A percentile compares a stretch with the other conserved stretches of the same genome.
These are phyloP conservation scores for Xylaria palmicola DNA, from an alignment of 495 filamentous ascomycete species.

Conservation along the genomic window DNA sequence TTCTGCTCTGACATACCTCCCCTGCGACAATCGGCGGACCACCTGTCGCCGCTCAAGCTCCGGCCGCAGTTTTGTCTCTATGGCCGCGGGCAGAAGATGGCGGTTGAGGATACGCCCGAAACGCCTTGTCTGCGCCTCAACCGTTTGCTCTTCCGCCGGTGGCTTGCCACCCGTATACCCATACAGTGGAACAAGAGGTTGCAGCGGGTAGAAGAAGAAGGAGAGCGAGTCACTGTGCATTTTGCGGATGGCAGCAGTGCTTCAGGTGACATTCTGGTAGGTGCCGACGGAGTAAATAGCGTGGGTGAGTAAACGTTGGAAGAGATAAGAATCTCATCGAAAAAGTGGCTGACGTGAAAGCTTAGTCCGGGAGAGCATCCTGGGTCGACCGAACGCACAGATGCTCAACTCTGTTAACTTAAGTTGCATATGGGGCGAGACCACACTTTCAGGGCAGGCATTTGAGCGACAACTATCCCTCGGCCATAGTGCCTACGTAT, in stretches of 20 bases:
- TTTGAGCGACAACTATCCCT: conserved; percentile 31
- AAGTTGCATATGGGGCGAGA: conserved; percentile 23
- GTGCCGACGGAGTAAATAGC: conserved; percentile 48
- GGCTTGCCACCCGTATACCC: conserved; percentile 30
- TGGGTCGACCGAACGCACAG: conserved; percentile 26
- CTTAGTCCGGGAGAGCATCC: conserved; percentile 31
- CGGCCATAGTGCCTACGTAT: conserved; percentile 25
- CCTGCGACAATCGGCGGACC: conserved; percentile 37
- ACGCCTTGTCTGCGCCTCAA: conserved; percentile 48
- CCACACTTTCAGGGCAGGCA: conserved; percentile 19
- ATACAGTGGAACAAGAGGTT: conserved; percentile 37
- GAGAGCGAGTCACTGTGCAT: conserved; percentile 57
- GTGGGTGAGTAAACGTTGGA: conserved; percentile 20
- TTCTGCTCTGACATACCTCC: conserved; percentile 22
- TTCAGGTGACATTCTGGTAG: conserved; percentile 44
- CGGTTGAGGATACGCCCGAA: conserved; percentile 26
- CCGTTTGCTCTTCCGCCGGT: conserved; percentile 34
- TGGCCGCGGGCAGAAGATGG: conserved; percentile 4
- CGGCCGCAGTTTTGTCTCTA: conserved; percentile 46
- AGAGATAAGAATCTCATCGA: background rate
- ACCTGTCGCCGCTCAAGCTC: conserved; percentile 45
- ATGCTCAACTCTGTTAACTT: conserved; percentile 19
- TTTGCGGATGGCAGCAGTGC: conserved; percentile 69
- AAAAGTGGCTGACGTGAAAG: background rate
- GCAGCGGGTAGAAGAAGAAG: conserved; percentile 27